Conservation (phyloP, 257 asterid species). For the Buddleja alternifolia region DNA sequence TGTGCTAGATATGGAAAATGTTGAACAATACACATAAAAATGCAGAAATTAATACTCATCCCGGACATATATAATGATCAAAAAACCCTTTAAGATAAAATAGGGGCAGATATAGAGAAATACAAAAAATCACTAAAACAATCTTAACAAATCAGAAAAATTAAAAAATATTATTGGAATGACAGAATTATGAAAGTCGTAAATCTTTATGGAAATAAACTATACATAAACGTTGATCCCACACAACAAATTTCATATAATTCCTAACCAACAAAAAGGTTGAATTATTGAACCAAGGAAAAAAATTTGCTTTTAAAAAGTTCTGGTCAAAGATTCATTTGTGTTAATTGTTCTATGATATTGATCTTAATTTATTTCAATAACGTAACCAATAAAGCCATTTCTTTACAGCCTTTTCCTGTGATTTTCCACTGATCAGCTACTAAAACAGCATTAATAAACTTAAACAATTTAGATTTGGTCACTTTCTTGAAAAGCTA, state of each 20-base stretch:
- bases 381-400: slow-evolving; percentile 16
- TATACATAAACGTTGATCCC: background rate
- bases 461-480: background rate
- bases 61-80: too few relatives aligned
- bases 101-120: too few relatives aligned
- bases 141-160: too few relatives aligned
- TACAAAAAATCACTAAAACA: too few relatives aligned
- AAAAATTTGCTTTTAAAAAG: slow-evolving; percentile 19
- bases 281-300: slow-evolving; percentile 24
- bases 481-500: background rate
- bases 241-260: background rate
- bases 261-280: slow-evolving; percentile 5
- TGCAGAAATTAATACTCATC: too few relatives aligned
- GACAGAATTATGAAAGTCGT: too few relatives aligned
- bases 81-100: too few relatives aligned
- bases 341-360: background rate
- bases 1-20: too few relatives aligned
- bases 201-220: background rate
- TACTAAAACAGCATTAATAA: background rate
- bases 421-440: background rate
- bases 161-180: too few relatives aligned
- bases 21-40: too few relatives aligned
- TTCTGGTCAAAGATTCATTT: slow-evolving; percentile 30
- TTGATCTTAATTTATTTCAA: slow-evolving; percentile 8
- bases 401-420: background rate